phyloP scores from a whole-genome alignment of 176 grass and related monocot species.

The Rhipidocladum racemiflorum region DNA sequence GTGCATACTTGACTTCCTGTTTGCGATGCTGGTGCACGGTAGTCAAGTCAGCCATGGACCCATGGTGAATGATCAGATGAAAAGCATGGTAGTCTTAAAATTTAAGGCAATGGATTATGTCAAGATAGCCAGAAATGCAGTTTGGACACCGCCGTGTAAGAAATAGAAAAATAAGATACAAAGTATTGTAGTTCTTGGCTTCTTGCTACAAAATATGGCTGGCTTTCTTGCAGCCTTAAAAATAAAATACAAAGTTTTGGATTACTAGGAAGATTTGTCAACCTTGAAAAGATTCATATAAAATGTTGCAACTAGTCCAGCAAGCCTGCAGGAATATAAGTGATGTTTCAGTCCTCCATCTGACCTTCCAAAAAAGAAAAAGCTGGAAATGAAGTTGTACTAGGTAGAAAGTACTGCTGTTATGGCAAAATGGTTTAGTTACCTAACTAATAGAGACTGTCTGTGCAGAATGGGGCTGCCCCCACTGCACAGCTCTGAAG shows the following conservation, averaged over 20 bases:
- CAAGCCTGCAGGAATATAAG: neutral
- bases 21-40: neutral
- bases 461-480: neutral
- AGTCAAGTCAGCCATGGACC: neutral
- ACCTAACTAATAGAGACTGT: neutral
- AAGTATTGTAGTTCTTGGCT: neutral
- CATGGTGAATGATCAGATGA: constrained; percentile 9
- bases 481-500: neutral
- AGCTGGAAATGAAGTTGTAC: neutral
- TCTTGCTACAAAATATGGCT: neutral
- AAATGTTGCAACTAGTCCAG: constrained; percentile 13
- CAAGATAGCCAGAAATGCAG: neutral
- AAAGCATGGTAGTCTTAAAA: constrained; percentile 8
- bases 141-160: neutral
- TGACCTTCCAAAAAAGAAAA: neutral
- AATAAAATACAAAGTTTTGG: neutral
- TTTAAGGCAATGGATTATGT: constrained; percentile 5
- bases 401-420: neutral
- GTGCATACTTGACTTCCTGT: neutral
- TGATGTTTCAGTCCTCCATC: neutral
- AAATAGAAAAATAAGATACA: constrained; percentile 26
- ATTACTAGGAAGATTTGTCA: neutral
- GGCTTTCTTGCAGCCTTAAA: constrained; percentile 17
- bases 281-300: constrained; percentile 1
- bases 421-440: neutral